Evolutionary conservation across 441 rosid species (phyloP).

Genomic region (Arabidopsis hybrid): DNA sequence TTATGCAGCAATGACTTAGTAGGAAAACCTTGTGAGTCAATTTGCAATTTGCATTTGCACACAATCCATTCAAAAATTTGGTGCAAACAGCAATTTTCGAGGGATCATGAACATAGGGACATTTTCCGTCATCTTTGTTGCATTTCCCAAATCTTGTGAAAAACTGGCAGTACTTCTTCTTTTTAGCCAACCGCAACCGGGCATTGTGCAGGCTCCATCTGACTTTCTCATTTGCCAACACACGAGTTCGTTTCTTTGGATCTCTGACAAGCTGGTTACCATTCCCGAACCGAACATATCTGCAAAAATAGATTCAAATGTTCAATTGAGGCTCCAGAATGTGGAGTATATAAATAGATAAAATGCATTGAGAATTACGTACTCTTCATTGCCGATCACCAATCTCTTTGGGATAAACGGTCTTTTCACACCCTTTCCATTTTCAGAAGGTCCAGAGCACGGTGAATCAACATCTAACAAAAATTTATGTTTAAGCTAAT

Average conservation of each 20-base stretch:
- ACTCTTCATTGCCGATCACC: slow-evolving; percentile 83
- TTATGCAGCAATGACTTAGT: slow-evolving; percentile 34
- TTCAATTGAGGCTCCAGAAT: slow-evolving; percentile 40
- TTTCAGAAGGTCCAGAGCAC: slow-evolving; percentile 38
- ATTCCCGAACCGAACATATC: slow-evolving; percentile 94
- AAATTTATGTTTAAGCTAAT: slow-evolving; percentile 16
- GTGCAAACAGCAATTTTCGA: slow-evolving; percentile 98
- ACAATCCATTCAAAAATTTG: slow-evolving; percentile 86
- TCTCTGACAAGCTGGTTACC: slow-evolving; percentile 97
- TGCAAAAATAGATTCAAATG: slow-evolving; percentile 45
- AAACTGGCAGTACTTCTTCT: slow-evolving; percentile 89
- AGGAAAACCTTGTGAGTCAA: slow-evolving; percentile 88
- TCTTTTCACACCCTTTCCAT: slow-evolving; percentile 56
- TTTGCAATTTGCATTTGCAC: slow-evolving; percentile 80
- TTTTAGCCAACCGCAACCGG: slow-evolving; percentile 83
- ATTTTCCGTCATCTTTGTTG: slow-evolving; percentile 95
- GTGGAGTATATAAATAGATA: not conserved
- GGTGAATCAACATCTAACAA: slow-evolving; percentile 64
- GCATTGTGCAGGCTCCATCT: slow-evolving; percentile 98
- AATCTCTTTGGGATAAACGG: slow-evolving; percentile 86
- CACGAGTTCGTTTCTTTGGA: slow-evolving; percentile 92
- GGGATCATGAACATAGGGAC: slow-evolving; percentile 91
- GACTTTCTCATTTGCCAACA: slow-evolving; percentile 95
- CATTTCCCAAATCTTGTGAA: slow-evolving; percentile 98
- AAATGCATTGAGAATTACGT: slow-evolving; percentile 25